These are phyloP conservation scores for Fraxinus nigra DNA, from an alignment of 305 asterid genomes.

Conservation along the genomic window DNA sequence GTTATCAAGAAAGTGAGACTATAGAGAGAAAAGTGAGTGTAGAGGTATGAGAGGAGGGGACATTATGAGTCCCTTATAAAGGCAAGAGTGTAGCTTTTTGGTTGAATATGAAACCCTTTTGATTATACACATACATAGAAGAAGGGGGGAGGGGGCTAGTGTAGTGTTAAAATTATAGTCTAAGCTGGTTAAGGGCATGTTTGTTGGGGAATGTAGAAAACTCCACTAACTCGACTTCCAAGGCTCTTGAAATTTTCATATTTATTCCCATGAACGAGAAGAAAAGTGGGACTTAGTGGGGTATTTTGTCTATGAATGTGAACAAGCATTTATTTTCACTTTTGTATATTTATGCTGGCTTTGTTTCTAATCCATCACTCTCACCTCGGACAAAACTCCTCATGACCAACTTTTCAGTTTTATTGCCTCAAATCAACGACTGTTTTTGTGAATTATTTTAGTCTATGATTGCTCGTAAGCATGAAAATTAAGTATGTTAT, in stretches of 20 bases:
- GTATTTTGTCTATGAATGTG: conserved; percentile 33
- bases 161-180: neutral
- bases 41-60: conserved; percentile 25
- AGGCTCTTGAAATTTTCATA: conserved; percentile 55
- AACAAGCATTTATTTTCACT: conserved; percentile 31
- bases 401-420: conserved; percentile 52
- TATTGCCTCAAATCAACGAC: conserved; percentile 35
- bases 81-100: conserved; percentile 38
- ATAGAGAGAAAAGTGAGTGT: conserved; percentile 12
- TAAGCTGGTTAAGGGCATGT: conserved; percentile 55
- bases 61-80: conserved; percentile 45
- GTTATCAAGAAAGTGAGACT: conserved; percentile 21
- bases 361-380: conserved; percentile 28
- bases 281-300: conserved; percentile 43
- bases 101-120: conserved; percentile 15
- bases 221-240: conserved; percentile 72
- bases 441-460: neutral
- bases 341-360: conserved; percentile 20
- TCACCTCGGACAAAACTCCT: conserved; percentile 43
- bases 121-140: neutral
- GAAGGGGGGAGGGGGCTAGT: neutral
- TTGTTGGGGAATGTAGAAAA: conserved; percentile 58
- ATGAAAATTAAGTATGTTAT: neutral
- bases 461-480: neutral
- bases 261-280: conserved; percentile 33